Evolutionary conservation across 305 asterid species (phyloP).

Genomic region (Solanum hybrid): DNA sequence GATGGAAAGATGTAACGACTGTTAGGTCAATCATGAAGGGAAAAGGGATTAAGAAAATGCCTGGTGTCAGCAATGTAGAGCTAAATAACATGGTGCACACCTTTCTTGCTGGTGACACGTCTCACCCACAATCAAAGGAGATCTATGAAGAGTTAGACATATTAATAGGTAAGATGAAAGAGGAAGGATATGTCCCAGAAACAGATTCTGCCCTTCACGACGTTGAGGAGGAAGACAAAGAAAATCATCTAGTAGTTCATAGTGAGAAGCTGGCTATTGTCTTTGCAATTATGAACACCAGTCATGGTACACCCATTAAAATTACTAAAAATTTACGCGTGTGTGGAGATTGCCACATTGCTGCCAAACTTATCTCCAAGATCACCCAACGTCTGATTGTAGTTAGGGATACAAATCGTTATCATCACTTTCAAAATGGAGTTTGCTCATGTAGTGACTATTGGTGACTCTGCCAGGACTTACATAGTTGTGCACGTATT

Average conservation of each 20-base stretch:
- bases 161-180: slow-evolving; percentile 65
- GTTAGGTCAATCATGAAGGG: slow-evolving; percentile 59
- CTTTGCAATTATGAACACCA: slow-evolving; percentile 54
- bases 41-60: slow-evolving; percentile 61
- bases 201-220: slow-evolving; percentile 63
- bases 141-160: slow-evolving; percentile 60
- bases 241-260: slow-evolving; percentile 63
- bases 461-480: slow-evolving; percentile 38
- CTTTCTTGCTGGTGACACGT: slow-evolving; percentile 71
- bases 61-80: slow-evolving; percentile 80
- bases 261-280: slow-evolving; percentile 83
- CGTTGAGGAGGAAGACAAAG: slow-evolving; percentile 88
- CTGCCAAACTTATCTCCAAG: slow-evolving; percentile 64
- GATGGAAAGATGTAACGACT: slow-evolving; percentile 69
- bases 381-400: slow-evolving; percentile 47
- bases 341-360: slow-evolving; percentile 74
- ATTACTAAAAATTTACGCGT: slow-evolving; percentile 71
- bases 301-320: slow-evolving; percentile 44
- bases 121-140: slow-evolving; percentile 43
- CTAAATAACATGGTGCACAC: slow-evolving; percentile 44
- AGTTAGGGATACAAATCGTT: slow-evolving; percentile 76
- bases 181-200: slow-evolving; percentile 65
- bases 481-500: neutral
- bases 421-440: slow-evolving; percentile 68
- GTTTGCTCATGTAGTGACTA: slow-evolving; percentile 71